Evolutionary conservation across 331 rosid species (phyloP).

Genomic region (Phaseolus coccineus): DNA sequence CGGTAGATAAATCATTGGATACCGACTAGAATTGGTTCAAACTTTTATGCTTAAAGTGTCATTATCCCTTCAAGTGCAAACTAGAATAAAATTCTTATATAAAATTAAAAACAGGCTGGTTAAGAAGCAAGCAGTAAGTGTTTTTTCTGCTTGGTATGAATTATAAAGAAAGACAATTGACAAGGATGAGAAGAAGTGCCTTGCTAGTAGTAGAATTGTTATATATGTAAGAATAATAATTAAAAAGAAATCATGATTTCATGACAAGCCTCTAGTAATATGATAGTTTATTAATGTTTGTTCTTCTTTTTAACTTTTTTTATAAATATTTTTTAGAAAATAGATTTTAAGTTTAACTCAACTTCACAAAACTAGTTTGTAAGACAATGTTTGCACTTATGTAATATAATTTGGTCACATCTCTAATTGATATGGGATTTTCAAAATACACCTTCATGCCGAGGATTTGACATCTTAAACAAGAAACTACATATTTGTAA

Average conservation of each 20-base stretch:
- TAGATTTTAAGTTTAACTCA: no score
- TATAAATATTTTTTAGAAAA: no score
- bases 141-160: background rate
- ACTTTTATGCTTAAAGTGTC: slow-evolving; percentile 7
- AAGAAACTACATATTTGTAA: no score
- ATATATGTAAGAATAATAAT: background rate
- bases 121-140: slow-evolving; percentile 14
- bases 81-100: slow-evolving; percentile 9
- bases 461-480: no score
- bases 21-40: slow-evolving; percentile 17
- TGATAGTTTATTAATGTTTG: background rate
- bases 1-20: slow-evolving; percentile 9
- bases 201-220: slow-evolving; percentile 1
- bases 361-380: no score
- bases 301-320: background rate
- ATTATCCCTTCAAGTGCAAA: background rate
- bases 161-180: slow-evolving; percentile 1
- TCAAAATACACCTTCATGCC: no score
- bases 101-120: background rate
- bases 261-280: background rate
- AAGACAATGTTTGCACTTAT: no score
- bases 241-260: background rate
- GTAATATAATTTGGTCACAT: no score
- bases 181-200: background rate
- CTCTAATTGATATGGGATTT: no score